Evolutionary conservation across 1,284 basidiomycete species (phyloP).

Genomic region (Malassezia nana): DNA sequence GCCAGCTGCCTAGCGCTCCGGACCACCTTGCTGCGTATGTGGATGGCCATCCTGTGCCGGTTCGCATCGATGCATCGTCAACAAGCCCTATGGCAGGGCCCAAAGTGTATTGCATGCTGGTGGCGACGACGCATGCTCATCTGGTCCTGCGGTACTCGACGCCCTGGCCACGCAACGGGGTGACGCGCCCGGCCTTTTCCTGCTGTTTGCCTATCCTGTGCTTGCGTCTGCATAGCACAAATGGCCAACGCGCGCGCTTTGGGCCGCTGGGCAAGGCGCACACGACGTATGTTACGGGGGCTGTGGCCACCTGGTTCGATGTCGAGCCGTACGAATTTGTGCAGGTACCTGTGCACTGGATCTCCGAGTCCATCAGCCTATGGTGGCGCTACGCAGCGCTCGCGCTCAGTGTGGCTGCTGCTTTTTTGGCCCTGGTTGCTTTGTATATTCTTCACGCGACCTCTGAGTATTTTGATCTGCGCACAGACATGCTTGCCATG

Average conservation of each 20-base stretch:
- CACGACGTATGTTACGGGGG: neutral
- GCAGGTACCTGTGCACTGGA: neutral
- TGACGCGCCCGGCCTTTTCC: neutral
- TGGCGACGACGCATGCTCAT: neutral
- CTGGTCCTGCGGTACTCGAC: neutral
- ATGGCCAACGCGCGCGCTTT: neutral
- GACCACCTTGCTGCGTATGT: neutral
- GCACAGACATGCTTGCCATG: slow-evolving; percentile 9
- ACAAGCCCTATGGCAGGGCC: neutral
- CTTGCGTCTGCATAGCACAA: neutral
- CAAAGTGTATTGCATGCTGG: neutral
- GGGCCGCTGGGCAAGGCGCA: neutral
- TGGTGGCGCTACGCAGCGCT: neutral
- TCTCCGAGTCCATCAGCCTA: neutral
- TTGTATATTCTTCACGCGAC: neutral
- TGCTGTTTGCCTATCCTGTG: neutral
- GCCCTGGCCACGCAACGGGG: neutral
- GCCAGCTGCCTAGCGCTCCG: neutral
- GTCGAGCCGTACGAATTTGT: neutral
- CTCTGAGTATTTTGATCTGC: neutral
- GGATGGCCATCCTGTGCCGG: neutral
- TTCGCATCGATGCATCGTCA: neutral
- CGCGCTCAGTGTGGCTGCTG: neutral
- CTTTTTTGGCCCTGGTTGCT: neutral
- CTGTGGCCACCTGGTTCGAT: slow-evolving; percentile 1